Evolutionary conservation across 139 green algal genomes (phyloP).

Genomic region (Chlamydomonas incerta): DNA sequence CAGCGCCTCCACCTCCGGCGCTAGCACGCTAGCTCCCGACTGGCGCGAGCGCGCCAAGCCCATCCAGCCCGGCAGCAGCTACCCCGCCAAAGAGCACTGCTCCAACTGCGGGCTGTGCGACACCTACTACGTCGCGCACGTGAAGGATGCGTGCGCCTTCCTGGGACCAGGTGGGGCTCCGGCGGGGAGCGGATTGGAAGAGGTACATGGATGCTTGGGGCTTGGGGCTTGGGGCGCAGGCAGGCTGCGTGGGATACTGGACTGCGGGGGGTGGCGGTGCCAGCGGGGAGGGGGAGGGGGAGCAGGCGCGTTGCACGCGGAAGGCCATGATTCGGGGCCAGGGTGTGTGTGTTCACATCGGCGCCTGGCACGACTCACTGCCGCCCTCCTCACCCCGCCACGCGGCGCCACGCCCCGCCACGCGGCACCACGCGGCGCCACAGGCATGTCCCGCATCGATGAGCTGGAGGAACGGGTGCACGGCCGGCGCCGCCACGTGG

Average conservation of each 20-base stretch:
- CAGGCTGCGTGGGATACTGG: no score
- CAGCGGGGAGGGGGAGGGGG: no score
- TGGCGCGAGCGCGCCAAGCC: constrained; percentile 73
- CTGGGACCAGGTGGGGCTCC: constrained; percentile 82
- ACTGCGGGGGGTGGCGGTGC: no score
- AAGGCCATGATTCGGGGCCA: no score
- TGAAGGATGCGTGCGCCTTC: constrained; percentile 97
- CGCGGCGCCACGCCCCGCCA: no score
- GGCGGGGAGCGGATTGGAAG: background rate
- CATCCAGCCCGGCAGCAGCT: constrained; percentile 80
- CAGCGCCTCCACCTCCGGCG: background rate
- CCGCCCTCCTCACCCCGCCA: no score
- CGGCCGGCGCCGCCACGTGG: constrained; percentile 66
- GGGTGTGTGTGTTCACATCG: no score
- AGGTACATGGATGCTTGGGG: background rate
- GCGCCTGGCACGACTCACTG: no score
- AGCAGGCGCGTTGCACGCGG: no score
- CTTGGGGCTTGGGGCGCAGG: no score
- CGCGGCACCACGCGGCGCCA: no score
- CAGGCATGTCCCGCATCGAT: constrained; percentile 80
- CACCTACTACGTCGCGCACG: constrained; percentile 96
- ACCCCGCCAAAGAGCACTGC: constrained; percentile 92
- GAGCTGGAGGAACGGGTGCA: constrained; percentile 81
- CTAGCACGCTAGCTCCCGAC: constrained; percentile 38
- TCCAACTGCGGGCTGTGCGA: constrained; percentile 92